phyloP scores from a whole-genome alignment of 1,284 basidiomycete genomes.

The Serendipita sp. region DNA sequence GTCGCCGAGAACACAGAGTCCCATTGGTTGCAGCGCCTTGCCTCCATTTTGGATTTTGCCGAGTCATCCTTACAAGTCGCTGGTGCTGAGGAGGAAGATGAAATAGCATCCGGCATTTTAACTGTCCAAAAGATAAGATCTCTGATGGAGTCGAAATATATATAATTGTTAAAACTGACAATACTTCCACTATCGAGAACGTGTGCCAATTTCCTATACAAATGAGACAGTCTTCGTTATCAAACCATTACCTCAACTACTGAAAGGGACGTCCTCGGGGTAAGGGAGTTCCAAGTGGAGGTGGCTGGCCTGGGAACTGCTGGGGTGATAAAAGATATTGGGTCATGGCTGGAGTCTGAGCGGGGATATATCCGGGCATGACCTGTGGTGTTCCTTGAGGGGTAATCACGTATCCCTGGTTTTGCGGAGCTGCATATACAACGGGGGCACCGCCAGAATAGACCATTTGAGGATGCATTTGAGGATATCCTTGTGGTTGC shows the following conservation, averaged over 20 bases:
- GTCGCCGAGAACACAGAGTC: neutral
- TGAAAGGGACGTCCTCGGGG: neutral
- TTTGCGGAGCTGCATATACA: neutral
- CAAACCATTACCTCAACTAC: neutral
- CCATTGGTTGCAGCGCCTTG: neutral
- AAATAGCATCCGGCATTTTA: neutral
- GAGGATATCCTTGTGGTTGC: neutral
- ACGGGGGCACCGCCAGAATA: neutral
- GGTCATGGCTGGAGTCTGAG: neutral
- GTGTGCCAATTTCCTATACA: no score
- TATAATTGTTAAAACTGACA: no score
- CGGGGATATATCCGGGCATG: neutral
- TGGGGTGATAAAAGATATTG: neutral
- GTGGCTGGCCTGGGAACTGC: slow-evolving; percentile 1
- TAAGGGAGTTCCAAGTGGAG: neutral
- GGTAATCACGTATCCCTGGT: neutral
- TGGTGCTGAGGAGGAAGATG: neutral
- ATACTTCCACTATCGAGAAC: no score
- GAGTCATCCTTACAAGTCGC: neutral
- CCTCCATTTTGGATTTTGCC: neutral
- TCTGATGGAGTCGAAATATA: neutral
- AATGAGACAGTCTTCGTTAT: neutral
- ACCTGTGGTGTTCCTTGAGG: neutral
- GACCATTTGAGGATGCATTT: neutral
- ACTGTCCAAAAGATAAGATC: neutral